phyloP scores from a whole-genome alignment of 306 rosid genomes.

The Prunus campanulata region DNA sequence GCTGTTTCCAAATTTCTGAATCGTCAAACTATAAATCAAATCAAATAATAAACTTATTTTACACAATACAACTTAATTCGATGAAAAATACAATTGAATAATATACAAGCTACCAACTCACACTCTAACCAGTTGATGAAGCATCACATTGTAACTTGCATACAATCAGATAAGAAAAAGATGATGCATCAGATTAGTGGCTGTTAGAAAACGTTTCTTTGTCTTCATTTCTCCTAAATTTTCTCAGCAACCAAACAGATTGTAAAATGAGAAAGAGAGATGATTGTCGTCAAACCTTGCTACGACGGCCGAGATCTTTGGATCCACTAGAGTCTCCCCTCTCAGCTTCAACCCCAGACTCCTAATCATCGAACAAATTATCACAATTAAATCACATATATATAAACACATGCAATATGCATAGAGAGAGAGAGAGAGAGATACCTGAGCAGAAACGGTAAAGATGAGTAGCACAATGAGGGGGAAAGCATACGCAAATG shows the following conservation, averaged over 20 bases:
- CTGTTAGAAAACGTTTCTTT: neutral
- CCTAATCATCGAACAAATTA: conserved; percentile 40
- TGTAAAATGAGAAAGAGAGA: neutral
- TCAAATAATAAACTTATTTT: neutral
- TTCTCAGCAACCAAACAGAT: neutral
- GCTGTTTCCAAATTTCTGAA: neutral
- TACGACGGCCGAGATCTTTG: conserved; percentile 84
- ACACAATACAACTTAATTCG: neutral
- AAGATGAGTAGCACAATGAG: conserved; percentile 27
- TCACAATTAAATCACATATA: neutral
- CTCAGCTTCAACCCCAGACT: conserved; percentile 33
- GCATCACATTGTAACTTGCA: neutral
- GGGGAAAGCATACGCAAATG: conserved; percentile 17
- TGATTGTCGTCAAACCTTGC: conserved; percentile 44
- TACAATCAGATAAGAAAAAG: neutral
- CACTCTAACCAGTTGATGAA: neutral
- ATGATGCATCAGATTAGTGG: neutral
- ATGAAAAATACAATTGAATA: neutral
- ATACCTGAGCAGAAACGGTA: conserved; percentile 54
- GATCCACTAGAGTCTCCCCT: conserved; percentile 47
- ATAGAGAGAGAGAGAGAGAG: neutral
- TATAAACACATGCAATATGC: neutral
- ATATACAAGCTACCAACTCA: neutral
- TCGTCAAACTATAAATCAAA: neutral
- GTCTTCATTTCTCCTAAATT: neutral